Base-by-base conservation (phyloP, 2,329 filamentous ascomycete genomes). In the Penicillium sclerotiorum region DNA sequence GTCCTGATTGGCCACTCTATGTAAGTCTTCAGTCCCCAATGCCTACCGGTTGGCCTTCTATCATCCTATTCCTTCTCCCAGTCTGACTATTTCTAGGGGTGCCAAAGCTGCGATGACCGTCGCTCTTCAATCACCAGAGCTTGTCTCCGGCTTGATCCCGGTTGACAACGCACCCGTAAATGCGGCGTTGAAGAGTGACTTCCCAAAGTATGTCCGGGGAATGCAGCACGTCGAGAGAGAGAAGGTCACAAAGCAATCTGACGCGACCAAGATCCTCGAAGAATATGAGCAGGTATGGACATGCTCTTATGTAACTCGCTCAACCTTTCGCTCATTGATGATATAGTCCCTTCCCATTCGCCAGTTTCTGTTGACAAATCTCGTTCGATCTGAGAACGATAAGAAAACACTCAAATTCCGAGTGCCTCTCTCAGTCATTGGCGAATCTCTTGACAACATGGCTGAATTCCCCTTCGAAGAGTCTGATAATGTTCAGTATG, bases 141-240 rank as follows among this genome's bases (percentile, higher is more conserved):
- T 85, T 2, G 80, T 96, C 50, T 77, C 80, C 13, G 83, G 87
- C 60, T 76, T 97, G 44, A 81, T 96, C 22, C 81, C 90, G 1
- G 91, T 97, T 11, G 93, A 97, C 75, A 97, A 97, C 67, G 90
- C 92, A 4, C 93, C 93, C 2, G 80, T 95, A 8, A 90, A 95
- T 67, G 88, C 88, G 12, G 80, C 82, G 0, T 79, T 97, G 3
- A 81, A 83, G 55, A 83, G 81, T 55, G 83, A 87, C 64, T 97
- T 97, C 67, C 82, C 79, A 3, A 84, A 83, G 54, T 97, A 96
- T 71, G 80, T 95, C 18, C 82, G 84, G 45, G 93, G 85, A 50
- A 96, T 99, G 92, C 84, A 84, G 63, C 81, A 84, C 56, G 87
- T 99, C 47, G 88, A 95, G 52, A 79, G 81, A 1, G 82, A 84